These are phyloP conservation scores for Quercus phellos DNA, from an alignment of 331 rosid species.

Conservation along the genomic window DNA sequence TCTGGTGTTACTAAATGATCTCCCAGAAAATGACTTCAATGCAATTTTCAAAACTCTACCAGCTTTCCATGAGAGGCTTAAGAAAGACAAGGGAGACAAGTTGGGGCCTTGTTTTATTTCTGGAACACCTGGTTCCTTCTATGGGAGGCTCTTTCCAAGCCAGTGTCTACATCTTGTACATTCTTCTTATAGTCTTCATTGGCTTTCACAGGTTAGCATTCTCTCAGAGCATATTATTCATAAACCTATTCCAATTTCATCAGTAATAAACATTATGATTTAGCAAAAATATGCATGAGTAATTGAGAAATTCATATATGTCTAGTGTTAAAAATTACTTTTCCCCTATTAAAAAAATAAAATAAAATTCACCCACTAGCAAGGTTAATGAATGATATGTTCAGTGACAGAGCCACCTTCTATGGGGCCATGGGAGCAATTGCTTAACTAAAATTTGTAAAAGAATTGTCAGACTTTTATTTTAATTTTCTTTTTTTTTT, in stretches of 20 bases:
- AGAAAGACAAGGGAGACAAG: background rate
- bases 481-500: too few relatives aligned
- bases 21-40: background rate
- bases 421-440: too few relatives aligned
- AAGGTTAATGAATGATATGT: too few relatives aligned
- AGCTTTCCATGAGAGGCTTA: background rate
- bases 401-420: too few relatives aligned
- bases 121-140: background rate
- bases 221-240: background rate
- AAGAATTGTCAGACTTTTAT: too few relatives aligned
- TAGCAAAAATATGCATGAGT: too few relatives aligned
- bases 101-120: background rate
- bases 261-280: too few relatives aligned
- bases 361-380: too few relatives aligned
- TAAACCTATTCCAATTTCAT: background rate
- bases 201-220: background rate
- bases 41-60: background rate
- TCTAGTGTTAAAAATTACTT: too few relatives aligned
- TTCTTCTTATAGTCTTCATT: background rate
- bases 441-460: too few relatives aligned
- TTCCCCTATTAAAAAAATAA: too few relatives aligned
- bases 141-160: background rate
- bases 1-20: background rate
- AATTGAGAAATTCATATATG: too few relatives aligned
- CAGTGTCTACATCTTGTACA: background rate